phyloP scores from a whole-genome alignment of 768 basidiomycete genomes.

The Postia placenta region DNA sequence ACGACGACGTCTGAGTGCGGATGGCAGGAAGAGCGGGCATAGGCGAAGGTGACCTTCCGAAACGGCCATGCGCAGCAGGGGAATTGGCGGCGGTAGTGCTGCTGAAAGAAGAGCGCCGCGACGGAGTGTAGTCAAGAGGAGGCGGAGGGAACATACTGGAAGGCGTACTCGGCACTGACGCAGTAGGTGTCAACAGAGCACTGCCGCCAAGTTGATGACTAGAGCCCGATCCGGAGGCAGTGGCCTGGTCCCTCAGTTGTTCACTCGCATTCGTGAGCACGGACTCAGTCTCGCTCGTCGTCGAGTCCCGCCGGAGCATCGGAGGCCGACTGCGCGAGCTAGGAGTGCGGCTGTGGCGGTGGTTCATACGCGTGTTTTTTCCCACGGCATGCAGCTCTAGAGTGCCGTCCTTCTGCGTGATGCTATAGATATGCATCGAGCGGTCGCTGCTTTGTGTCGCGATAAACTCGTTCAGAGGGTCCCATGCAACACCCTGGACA shows the following conservation, averaged over 20 bases:
- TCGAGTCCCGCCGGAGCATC: constrained; percentile 65
- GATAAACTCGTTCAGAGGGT: constrained; percentile 94
- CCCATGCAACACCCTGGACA: constrained; percentile 99
- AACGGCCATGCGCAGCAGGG: constrained; percentile 50
- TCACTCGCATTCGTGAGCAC: constrained; percentile 48
- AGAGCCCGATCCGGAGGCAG: constrained; percentile 24
- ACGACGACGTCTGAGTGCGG: constrained; percentile 51
- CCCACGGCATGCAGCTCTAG: constrained; percentile 91
- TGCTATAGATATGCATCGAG: constrained; percentile 90
- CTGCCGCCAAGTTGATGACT: constrained; percentile 26
- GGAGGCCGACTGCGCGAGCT: constrained; percentile 53
- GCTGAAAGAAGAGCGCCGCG: constrained; percentile 60
- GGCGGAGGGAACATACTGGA: constrained; percentile 60
- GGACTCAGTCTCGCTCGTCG: constrained; percentile 71
- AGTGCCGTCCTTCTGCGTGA: constrained; percentile 70
- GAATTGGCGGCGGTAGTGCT: constrained; percentile 77
- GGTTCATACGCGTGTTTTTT: constrained; percentile 74
- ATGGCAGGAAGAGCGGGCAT: constrained; percentile 95
- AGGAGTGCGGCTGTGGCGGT: constrained; percentile 67
- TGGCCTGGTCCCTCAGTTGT: constrained; percentile 43
- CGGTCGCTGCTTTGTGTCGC: constrained; percentile 97
- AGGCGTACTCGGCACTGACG: constrained; percentile 64
- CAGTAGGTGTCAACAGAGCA: constrained; percentile 56
- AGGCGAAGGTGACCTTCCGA: constrained; percentile 81
- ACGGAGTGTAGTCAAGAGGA: too few species aligned